phyloP scores from a whole-genome alignment of 768 basidiomycete species.

The Tulasnella sp. region DNA sequence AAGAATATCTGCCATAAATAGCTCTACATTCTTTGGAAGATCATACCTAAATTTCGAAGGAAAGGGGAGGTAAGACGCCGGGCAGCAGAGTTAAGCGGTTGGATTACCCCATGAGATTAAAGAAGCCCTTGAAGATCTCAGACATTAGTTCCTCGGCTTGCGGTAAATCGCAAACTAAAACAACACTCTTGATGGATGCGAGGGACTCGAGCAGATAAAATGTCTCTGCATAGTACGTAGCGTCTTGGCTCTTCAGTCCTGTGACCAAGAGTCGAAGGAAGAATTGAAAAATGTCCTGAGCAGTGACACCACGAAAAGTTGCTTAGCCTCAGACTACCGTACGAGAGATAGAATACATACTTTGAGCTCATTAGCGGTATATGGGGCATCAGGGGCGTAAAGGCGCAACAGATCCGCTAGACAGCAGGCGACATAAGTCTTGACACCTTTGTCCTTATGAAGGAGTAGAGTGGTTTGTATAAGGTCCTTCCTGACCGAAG shows the following conservation, averaged over 20 bases:
- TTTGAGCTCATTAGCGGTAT: slow-evolving; percentile 67
- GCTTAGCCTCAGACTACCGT: background rate
- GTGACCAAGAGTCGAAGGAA: slow-evolving; percentile 76
- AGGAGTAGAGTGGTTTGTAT: slow-evolving; percentile 68
- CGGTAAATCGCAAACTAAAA: slow-evolving; percentile 85
- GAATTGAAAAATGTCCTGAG: slow-evolving; percentile 93
- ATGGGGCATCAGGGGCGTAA: slow-evolving; percentile 95
- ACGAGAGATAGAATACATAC: slow-evolving; percentile 20
- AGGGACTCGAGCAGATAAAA: slow-evolving; percentile 90
- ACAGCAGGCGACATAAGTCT: slow-evolving; percentile 89
- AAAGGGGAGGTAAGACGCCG: slow-evolving; percentile 13
- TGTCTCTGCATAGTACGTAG: slow-evolving; percentile 84
- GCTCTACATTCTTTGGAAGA: slow-evolving; percentile 68
- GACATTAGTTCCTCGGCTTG: slow-evolving; percentile 73
- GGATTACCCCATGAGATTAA: slow-evolving; percentile 53
- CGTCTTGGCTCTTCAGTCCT: slow-evolving; percentile 63
- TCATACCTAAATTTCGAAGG: slow-evolving; percentile 34
- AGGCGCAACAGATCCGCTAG: slow-evolving; percentile 86
- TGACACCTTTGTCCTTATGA: slow-evolving; percentile 93
- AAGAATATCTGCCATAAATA: slow-evolving; percentile 82
- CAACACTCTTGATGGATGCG: slow-evolving; percentile 88
- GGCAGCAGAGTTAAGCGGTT: background rate
- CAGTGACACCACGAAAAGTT: background rate
- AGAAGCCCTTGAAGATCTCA: slow-evolving; percentile 75
- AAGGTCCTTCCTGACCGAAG: slow-evolving; percentile 62